Evolutionary conservation across 2,329 filamentous ascomycete species (phyloP).

Genomic region (Penicillium glabrum): DNA sequence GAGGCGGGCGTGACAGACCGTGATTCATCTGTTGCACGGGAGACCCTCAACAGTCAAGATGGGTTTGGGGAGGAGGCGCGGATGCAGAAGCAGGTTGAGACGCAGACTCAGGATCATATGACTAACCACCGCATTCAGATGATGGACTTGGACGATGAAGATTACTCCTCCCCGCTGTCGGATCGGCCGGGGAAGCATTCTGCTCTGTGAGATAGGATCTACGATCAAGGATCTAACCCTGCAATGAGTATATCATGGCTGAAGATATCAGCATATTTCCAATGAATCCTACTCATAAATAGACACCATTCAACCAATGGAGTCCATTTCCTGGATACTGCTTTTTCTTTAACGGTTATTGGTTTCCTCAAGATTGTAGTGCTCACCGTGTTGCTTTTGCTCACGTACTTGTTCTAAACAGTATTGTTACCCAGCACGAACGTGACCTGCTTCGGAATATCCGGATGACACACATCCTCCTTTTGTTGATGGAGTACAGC

Average conservation of each 20-base stretch:
- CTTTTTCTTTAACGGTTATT: no score
- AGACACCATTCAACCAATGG: not conserved
- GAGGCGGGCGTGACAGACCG: slow-evolving; percentile 26
- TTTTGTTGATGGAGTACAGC: no score
- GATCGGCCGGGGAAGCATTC: slow-evolving; percentile 20
- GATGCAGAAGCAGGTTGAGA: slow-evolving; percentile 30
- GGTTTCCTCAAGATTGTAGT: no score
- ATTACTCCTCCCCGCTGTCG: slow-evolving; percentile 14
- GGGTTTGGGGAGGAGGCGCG: slow-evolving; percentile 26
- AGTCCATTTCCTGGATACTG: no score
- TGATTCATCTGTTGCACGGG: slow-evolving; percentile 11
- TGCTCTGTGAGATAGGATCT: slow-evolving; percentile 7
- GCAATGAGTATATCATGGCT: not conserved
- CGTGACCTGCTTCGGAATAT: no score
- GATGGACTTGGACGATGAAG: slow-evolving; percentile 22
- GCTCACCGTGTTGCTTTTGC: no score
- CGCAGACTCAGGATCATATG: slow-evolving; percentile 30
- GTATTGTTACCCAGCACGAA: no score
- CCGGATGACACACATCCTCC: no score
- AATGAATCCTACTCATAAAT: not conserved
- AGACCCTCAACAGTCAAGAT: slow-evolving; percentile 21
- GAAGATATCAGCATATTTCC: not conserved
- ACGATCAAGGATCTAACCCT: not conserved
- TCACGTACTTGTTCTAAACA: no score
- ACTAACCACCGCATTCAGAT: slow-evolving; percentile 21